phyloP scores from a whole-genome alignment of 2,329 filamentous ascomycete genomes.

The Fusarium haematococcum region DNA sequence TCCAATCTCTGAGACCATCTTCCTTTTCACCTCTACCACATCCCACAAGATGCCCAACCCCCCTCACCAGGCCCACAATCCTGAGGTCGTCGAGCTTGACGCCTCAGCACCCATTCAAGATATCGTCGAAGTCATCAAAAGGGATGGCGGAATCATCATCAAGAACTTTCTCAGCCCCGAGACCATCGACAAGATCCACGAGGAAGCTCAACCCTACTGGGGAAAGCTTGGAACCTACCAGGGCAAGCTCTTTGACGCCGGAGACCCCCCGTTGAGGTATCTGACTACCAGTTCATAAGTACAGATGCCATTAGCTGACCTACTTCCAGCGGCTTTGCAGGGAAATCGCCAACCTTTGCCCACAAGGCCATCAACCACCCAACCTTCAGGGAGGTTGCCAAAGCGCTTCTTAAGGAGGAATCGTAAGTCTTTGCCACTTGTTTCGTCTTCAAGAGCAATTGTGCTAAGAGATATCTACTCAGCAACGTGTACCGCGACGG shows the following conservation, averaged over 20 bases:
- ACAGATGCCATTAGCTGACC: neutral
- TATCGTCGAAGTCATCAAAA: neutral
- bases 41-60: slow-evolving; percentile 8
- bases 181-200: neutral
- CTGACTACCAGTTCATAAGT: too few relatives aligned
- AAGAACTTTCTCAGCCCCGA: slow-evolving; percentile 10
- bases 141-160: slow-evolving; percentile 13
- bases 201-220: slow-evolving; percentile 3
- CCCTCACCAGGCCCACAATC: slow-evolving; percentile 6
- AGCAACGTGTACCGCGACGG: neutral
- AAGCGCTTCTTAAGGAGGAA: slow-evolving; percentile 1
- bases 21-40: neutral
- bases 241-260: slow-evolving; percentile 1
- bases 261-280: slow-evolving; percentile 8
- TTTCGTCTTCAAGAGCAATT: neutral
- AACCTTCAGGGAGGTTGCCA: slow-evolving; percentile 2
- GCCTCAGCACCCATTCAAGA: neutral
- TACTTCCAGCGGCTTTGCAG: neutral
- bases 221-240: neutral
- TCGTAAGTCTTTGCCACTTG: neutral
- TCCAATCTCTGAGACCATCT: neutral
- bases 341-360: slow-evolving; percentile 7
- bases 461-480: neutral
- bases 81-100: slow-evolving; percentile 3
- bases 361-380: slow-evolving; percentile 11